phyloP scores from a whole-genome alignment of 768 basidiomycete genomes.

The Mycena venus region DNA sequence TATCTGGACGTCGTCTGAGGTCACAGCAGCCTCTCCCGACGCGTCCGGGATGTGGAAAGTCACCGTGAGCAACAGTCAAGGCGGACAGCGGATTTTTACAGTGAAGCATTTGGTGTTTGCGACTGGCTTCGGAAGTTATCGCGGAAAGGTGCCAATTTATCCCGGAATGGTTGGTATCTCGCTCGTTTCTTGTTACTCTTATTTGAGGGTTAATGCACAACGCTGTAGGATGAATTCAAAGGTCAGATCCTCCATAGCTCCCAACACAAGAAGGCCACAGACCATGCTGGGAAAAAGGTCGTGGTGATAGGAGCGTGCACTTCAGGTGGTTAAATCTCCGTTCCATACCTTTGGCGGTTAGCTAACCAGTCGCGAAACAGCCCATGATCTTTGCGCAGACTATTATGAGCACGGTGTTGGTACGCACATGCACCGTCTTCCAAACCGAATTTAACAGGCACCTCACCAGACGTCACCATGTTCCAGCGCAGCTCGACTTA shows the following conservation, averaged over 20 bases:
- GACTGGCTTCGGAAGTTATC: slow-evolving; percentile 65
- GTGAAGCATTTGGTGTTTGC: slow-evolving; percentile 67
- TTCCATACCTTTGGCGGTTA: background rate
- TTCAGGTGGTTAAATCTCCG: slow-evolving; percentile 37
- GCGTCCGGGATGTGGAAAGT: slow-evolving; percentile 58
- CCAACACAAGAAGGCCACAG: slow-evolving; percentile 65
- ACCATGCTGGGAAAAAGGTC: slow-evolving; percentile 78
- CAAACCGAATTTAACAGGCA: too few relatives aligned
- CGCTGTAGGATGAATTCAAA: slow-evolving; percentile 66
- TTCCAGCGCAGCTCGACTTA: slow-evolving; percentile 73
- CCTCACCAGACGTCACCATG: slow-evolving; percentile 64
- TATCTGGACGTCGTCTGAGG: slow-evolving; percentile 69
- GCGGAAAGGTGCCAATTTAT: slow-evolving; percentile 59
- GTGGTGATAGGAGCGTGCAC: slow-evolving; percentile 78
- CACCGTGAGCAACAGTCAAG: slow-evolving; percentile 50
- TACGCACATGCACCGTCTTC: slow-evolving; percentile 30
- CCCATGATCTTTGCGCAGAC: slow-evolving; percentile 61
- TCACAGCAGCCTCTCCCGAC: slow-evolving; percentile 42
- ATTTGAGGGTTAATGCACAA: background rate
- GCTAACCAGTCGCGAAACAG: slow-evolving; percentile 36
- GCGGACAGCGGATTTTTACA: slow-evolving; percentile 52
- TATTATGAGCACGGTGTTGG: slow-evolving; percentile 59
- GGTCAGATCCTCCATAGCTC: slow-evolving; percentile 74
- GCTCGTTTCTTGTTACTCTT: background rate
- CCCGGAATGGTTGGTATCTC: slow-evolving; percentile 56